Percentiles rank a stretch among this genome's conserved stretches.
Conservation (phyloP, 768 basidiomycete genomes). For the Cyclocybe cylindracea region DNA sequence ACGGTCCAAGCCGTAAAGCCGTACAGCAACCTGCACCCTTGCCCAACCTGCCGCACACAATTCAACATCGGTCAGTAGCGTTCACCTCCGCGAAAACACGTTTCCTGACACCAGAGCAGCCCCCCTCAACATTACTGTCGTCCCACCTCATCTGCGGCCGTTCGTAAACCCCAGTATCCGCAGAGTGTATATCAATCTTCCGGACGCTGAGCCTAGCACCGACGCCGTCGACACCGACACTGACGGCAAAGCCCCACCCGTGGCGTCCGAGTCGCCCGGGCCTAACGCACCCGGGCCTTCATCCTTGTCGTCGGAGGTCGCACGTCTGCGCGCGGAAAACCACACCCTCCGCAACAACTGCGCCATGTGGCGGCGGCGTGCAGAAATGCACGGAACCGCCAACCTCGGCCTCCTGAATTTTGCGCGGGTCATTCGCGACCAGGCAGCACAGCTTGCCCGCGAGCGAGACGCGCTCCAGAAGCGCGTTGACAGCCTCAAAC, state of each 20-base stretch:
- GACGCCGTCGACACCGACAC: constrained; percentile 6
- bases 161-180: constrained; percentile 61
- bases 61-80: constrained; percentile 53
- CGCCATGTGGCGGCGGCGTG: constrained; percentile 47
- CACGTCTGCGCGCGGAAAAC: constrained; percentile 45
- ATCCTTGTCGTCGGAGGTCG: constrained; percentile 29
- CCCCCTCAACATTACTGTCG: constrained; percentile 44
- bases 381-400: constrained; percentile 49
- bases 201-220: constrained; percentile 16
- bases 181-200: constrained; percentile 48
- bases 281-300: not conserved
- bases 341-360: constrained; percentile 41
- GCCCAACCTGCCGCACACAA: constrained; percentile 56
- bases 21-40: constrained; percentile 47
- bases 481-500: constrained; percentile 25
- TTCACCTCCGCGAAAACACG: not conserved
- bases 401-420: constrained; percentile 48
- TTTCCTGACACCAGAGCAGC: constrained; percentile 29
- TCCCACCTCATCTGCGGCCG: constrained; percentile 60
- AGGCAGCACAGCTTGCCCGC: constrained; percentile 36
- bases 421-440: constrained; percentile 40
- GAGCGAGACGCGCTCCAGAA: constrained; percentile 34
- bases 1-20: constrained; percentile 49
- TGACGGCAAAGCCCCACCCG: not conserved
- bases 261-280: not conserved